Evolutionary conservation across 768 basidiomycete genomes (phyloP).

Genomic region (Neoboletus subvelutipes): DNA sequence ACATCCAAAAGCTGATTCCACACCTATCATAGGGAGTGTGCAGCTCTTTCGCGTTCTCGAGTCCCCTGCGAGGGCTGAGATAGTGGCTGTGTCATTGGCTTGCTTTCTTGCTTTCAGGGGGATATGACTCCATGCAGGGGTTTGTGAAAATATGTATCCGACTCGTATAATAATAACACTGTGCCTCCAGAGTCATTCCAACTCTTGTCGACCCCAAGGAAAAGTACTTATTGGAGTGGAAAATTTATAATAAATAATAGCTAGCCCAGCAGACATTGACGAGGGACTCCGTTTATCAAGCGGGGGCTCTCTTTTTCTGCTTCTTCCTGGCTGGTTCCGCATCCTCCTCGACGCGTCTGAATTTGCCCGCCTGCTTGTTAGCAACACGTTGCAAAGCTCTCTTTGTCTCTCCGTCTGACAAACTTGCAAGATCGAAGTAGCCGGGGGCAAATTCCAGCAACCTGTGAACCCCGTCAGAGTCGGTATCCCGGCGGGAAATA

Average conservation of each 20-base stretch:
- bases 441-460: conserved; percentile 57
- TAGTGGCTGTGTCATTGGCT: too few relatives aligned
- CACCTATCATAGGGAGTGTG: too few relatives aligned
- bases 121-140: too few relatives aligned
- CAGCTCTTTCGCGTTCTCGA: too few relatives aligned
- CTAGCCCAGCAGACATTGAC: neutral
- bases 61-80: too few relatives aligned
- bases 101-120: too few relatives aligned
- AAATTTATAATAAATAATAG: conserved; percentile 3
- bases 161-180: too few relatives aligned
- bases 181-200: neutral
- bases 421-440: conserved; percentile 69
- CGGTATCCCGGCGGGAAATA: neutral
- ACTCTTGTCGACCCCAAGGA: neutral
- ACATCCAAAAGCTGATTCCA: too few relatives aligned
- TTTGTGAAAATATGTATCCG: too few relatives aligned
- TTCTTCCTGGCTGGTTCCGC: conserved; percentile 17
- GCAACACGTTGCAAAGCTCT: conserved; percentile 53
- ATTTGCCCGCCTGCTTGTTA: conserved; percentile 58
- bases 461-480: conserved; percentile 36
- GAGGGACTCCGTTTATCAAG: neutral
- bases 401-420: conserved; percentile 74
- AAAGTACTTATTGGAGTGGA: neutral
- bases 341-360: conserved; percentile 12
- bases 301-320: conserved; percentile 3